phyloP scores from a whole-genome alignment of 495 filamentous ascomycete species.

The Xylaria venustula region DNA sequence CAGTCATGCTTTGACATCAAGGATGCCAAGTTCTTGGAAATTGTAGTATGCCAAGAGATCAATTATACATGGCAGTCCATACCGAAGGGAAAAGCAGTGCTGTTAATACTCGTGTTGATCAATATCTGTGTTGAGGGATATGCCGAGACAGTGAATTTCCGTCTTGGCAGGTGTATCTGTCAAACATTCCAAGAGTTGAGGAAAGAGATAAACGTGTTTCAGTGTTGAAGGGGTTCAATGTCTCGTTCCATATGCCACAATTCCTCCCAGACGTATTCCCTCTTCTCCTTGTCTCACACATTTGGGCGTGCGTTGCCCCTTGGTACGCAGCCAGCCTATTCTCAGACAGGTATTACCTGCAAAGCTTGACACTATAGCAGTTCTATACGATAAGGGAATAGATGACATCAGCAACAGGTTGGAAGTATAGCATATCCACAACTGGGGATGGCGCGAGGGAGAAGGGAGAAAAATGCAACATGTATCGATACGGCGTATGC shows the following conservation, averaged over 20 bases:
- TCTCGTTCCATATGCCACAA: background rate
- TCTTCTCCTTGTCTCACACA: background rate
- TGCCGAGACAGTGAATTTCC: constrained; percentile 26
- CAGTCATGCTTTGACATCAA: background rate
- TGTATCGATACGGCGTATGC: background rate
- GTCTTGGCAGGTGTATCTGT: background rate
- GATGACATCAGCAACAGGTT: background rate
- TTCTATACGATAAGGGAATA: background rate
- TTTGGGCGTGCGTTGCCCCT: background rate
- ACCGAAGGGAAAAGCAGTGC: constrained; percentile 5
- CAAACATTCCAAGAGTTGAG: constrained; percentile 1
- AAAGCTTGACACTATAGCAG: background rate
- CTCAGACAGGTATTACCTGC: background rate
- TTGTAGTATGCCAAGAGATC: constrained; percentile 16
- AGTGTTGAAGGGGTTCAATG: background rate
- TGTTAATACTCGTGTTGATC: constrained; percentile 22
- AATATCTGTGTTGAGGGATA: constrained; percentile 17
- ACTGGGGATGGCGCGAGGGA: background rate
- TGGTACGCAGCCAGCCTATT: background rate
- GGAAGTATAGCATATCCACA: background rate
- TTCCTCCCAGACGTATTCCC: background rate
- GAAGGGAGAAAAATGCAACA: background rate
- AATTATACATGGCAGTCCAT: constrained; percentile 9
- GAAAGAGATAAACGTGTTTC: constrained; percentile 1
- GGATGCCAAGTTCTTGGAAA: background rate